Percentiles rank a stretch among this genome's conserved stretches.
phyloP scores from a whole-genome alignment of 306 rosid genomes.

The Cicer judaicum region DNA sequence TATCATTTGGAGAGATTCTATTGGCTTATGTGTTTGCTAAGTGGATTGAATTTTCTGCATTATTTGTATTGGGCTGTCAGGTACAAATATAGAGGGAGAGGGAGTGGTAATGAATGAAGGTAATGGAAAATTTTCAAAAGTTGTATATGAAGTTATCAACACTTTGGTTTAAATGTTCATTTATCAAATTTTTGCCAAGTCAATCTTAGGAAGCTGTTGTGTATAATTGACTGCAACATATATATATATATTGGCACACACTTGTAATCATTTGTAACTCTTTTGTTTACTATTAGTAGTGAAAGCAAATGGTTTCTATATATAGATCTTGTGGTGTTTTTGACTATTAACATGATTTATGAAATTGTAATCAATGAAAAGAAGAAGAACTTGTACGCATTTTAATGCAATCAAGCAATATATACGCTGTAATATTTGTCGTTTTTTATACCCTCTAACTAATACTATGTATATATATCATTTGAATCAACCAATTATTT shows the following conservation, averaged over 20 bases:
- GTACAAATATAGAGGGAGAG: conserved; percentile 71
- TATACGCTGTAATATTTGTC: no score
- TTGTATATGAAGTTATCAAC: not conserved
- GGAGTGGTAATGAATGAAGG: conserved; percentile 36
- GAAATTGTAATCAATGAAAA: not conserved
- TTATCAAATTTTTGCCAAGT: conserved; percentile 5
- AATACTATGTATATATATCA: no score
- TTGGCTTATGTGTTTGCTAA: conserved; percentile 90
- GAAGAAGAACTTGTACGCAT: not conserved
- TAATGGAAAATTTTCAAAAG: not conserved
- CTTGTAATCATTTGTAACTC: conserved; percentile 19
- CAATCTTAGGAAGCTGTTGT: conserved; percentile 13
- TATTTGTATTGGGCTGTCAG: conserved; percentile 77
- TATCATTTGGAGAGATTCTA: conserved; percentile 80
- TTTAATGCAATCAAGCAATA: no score
- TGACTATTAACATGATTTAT: not conserved
- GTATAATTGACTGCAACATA: not conserved
- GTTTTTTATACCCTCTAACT: no score
- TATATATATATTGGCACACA: no score
- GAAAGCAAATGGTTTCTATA: conserved; percentile 27
- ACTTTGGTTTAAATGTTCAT: conserved; percentile 27
- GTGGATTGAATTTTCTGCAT: conserved; percentile 79
- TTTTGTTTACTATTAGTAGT: conserved; percentile 4
- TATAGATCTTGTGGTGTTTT: conserved; percentile 7
- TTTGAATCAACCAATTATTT: no score